Percentiles rank a stretch among this genome's conserved stretches.
Evolutionary conservation across 495 filamentous ascomycete species (phyloP).

Genomic region (Evernia prunastri): DNA sequence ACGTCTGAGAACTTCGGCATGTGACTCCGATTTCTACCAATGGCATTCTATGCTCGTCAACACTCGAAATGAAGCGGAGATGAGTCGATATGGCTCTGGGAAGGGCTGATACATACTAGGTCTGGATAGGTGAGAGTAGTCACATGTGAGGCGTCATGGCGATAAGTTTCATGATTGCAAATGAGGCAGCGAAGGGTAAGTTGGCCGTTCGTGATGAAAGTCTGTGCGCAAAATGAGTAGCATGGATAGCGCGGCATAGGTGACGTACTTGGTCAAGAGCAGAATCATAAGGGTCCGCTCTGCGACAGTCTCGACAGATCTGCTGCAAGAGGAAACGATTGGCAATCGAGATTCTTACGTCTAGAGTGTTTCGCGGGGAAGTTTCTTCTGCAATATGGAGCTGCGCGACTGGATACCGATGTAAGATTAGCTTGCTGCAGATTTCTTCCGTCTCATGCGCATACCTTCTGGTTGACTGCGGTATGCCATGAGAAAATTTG

Average conservation of each 20-base stretch:
- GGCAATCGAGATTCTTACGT: conserved; percentile 67
- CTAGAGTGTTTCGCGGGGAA: conserved; percentile 57
- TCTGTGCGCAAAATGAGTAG: conserved; percentile 23
- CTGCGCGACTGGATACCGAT: conserved; percentile 46
- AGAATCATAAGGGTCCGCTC: conserved; percentile 49
- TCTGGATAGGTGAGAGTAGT: conserved; percentile 80
- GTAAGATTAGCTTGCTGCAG: neutral
- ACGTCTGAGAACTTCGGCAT: conserved; percentile 69
- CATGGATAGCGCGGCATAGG: too few species aligned
- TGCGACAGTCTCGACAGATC: conserved; percentile 62
- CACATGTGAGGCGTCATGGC: conserved; percentile 61
- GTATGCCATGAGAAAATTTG: conserved; percentile 87
- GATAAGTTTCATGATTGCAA: conserved; percentile 70
- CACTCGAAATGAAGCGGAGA: neutral
- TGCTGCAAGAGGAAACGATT: conserved; percentile 71
- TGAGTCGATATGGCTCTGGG: neutral
- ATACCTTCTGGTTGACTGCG: conserved; percentile 65
- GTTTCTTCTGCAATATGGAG: conserved; percentile 80
- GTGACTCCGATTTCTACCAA: conserved; percentile 46
- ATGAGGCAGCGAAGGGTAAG: conserved; percentile 69
- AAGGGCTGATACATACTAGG: conserved; percentile 35
- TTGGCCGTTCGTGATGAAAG: conserved; percentile 48
- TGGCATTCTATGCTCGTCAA: conserved; percentile 31
- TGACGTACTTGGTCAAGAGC: conserved; percentile 48
- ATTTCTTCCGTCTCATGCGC: conserved; percentile 4